Conservation (phyloP, 2,329 filamentous ascomycete genomes). For the Cadophora gregata region DNA sequence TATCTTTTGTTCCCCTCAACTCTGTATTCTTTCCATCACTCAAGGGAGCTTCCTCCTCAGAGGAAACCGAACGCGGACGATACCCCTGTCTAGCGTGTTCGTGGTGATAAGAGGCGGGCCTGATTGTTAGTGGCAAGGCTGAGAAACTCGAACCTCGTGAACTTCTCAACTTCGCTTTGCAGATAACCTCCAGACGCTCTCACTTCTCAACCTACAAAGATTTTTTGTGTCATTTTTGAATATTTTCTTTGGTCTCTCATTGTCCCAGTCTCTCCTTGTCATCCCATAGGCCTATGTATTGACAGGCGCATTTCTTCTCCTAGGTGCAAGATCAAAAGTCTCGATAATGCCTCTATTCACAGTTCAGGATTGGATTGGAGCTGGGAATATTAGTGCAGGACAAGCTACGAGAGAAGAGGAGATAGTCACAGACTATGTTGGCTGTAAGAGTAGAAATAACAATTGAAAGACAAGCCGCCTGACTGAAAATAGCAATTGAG, state of each 20-base stretch:
- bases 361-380: slow-evolving; percentile 33
- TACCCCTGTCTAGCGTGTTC: slow-evolving; percentile 3
- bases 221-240: background rate
- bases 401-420: slow-evolving; percentile 21
- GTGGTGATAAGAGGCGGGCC: slow-evolving; percentile 1
- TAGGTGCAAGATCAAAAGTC: background rate
- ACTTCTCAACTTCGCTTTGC: background rate
- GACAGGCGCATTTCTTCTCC: background rate
- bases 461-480: background rate
- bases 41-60: background rate
- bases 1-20: too few relatives aligned
- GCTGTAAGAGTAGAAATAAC: slow-evolving; percentile 24
- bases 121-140: slow-evolving; percentile 4
- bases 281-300: background rate
- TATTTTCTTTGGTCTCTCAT: background rate
- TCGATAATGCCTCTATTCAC: slow-evolving; percentile 25
- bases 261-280: background rate
- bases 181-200: background rate
- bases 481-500: slow-evolving; percentile 30
- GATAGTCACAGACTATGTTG: slow-evolving; percentile 27
- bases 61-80: background rate
- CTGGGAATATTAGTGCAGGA: slow-evolving; percentile 2
- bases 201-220: background rate
- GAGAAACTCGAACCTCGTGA: background rate
- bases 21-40: background rate